phyloP scores from a whole-genome alignment of 2,329 filamentous ascomycete species.

The Botryotinia calthae region DNA sequence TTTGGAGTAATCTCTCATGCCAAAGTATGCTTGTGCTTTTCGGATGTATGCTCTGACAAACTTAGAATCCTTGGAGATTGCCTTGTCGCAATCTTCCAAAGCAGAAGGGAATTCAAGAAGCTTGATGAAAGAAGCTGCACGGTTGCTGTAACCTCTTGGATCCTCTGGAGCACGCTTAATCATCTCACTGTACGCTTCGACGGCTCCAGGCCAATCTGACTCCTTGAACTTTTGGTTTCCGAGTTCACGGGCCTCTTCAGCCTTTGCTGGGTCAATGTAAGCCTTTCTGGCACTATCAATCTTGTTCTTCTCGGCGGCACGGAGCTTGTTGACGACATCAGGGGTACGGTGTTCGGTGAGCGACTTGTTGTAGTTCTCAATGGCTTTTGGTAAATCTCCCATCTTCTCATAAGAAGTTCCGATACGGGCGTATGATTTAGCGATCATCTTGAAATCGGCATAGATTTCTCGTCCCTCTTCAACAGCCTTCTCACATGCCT shows the following conservation, averaged over 20 bases:
- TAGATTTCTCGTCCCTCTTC: conserved; percentile 86
- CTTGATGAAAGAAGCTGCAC: conserved; percentile 94
- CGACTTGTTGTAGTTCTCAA: conserved; percentile 89
- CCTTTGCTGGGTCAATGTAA: conserved; percentile 87
- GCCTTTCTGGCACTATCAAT: conserved; percentile 70
- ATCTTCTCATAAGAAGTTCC: conserved; percentile 90
- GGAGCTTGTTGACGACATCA: conserved; percentile 89
- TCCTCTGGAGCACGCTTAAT: conserved; percentile 92
- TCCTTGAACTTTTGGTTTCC: conserved; percentile 98
- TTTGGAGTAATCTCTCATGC: conserved; percentile 98
- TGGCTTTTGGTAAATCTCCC: conserved; percentile 73
- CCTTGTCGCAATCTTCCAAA: conserved; percentile 85
- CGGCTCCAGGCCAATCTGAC: conserved; percentile 89
- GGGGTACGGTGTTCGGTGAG: conserved; percentile 96
- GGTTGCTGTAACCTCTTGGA: conserved; percentile 93
- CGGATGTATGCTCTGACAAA: conserved; percentile 97
- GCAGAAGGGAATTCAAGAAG: conserved; percentile 93
- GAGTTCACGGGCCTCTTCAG: conserved; percentile 90
- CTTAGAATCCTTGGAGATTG: conserved; percentile 84
- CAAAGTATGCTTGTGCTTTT: conserved; percentile 92
- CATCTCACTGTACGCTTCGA: conserved; percentile 95
- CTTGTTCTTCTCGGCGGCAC: conserved; percentile 84
- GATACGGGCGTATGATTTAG: conserved; percentile 96
- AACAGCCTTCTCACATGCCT: conserved; percentile 81
- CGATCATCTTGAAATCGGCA: conserved; percentile 97